Evolutionary conservation across 192 early-diverging fungal species (phyloP).

Genomic region (Diversispora eburnea): DNA sequence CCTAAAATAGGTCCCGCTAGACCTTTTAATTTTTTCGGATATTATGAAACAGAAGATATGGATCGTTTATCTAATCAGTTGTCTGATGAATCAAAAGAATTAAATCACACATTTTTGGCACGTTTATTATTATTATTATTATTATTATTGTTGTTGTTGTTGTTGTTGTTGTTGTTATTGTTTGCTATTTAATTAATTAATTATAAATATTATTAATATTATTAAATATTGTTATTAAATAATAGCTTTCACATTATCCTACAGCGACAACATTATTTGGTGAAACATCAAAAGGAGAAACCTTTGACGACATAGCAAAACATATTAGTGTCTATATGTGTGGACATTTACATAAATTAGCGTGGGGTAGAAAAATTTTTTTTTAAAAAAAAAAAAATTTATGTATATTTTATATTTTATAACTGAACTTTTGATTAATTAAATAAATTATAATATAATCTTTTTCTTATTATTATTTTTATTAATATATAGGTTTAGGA

Average conservation of each 20-base stretch:
- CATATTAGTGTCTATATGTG: constrained; percentile 75
- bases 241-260: constrained; percentile 73
- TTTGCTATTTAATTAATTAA: too few relatives aligned
- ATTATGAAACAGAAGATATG: constrained; percentile 72
- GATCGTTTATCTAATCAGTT: constrained; percentile 60
- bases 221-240: constrained; percentile 36
- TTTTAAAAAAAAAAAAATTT: too few relatives aligned
- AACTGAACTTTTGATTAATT: too few relatives aligned
- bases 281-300: constrained; percentile 51
- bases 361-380: constrained; percentile 36
- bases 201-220: too few relatives aligned
- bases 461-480: not conserved
- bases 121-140: constrained; percentile 26
- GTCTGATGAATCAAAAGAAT: constrained; percentile 30
- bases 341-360: constrained; percentile 82
- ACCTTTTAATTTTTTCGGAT: constrained; percentile 91
- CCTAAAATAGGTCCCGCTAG: constrained; percentile 67
- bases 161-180: too few relatives aligned
- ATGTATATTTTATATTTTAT: not conserved
- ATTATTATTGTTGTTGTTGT: too few relatives aligned
- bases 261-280: constrained; percentile 76
- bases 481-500: constrained; percentile 40
- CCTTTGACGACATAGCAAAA: constrained; percentile 56
- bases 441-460: not conserved
- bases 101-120: constrained; percentile 66